A percentile compares a stretch with the other conserved stretches of the same genome.
phyloP scores from a whole-genome alignment of 1,284 basidiomycete species.

The Wolfiporia cocos region DNA sequence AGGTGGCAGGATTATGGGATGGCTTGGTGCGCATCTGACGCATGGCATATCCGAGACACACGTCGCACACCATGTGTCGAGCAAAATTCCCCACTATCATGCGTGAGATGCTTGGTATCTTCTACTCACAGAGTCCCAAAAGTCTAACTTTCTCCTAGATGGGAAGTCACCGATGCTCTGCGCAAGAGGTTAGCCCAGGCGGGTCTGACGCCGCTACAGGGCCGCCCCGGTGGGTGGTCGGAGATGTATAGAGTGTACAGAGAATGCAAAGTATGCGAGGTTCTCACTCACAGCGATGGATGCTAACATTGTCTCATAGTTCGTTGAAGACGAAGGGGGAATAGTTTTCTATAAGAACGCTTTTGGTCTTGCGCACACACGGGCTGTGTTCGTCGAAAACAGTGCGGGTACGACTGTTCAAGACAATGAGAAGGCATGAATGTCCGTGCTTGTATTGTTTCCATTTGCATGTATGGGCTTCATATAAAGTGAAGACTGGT shows the following conservation, averaged over 20 bases:
- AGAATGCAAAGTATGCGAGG: slow-evolving; percentile 59
- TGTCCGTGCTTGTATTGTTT: no score
- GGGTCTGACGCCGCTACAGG: slow-evolving; percentile 50
- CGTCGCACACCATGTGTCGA: slow-evolving; percentile 84
- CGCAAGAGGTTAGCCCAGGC: slow-evolving; percentile 70
- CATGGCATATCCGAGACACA: slow-evolving; percentile 94
- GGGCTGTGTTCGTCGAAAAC: slow-evolving; percentile 56
- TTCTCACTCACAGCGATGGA: neutral
- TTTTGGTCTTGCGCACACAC: slow-evolving; percentile 66
- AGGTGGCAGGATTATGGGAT: slow-evolving; percentile 65
- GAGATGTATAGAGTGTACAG: slow-evolving; percentile 72
- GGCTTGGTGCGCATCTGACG: slow-evolving; percentile 75
- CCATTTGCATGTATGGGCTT: no score
- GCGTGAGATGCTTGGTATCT: slow-evolving; percentile 44
- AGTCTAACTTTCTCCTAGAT: slow-evolving; percentile 32
- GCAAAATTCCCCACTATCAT: slow-evolving; percentile 92
- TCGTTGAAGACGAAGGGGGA: slow-evolving; percentile 90
- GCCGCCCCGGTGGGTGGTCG: slow-evolving; percentile 68
- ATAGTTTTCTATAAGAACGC: slow-evolving; percentile 92
- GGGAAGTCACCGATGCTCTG: slow-evolving; percentile 90
- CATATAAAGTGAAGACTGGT: no score
- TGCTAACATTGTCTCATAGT: slow-evolving; percentile 35
- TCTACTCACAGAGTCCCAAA: neutral
- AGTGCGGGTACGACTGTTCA: slow-evolving; percentile 84
- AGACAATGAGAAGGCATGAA: slow-evolving; percentile 31